Conservation (phyloP, 768 basidiomycete species). For the Termitomyces bulborhizus region DNA sequence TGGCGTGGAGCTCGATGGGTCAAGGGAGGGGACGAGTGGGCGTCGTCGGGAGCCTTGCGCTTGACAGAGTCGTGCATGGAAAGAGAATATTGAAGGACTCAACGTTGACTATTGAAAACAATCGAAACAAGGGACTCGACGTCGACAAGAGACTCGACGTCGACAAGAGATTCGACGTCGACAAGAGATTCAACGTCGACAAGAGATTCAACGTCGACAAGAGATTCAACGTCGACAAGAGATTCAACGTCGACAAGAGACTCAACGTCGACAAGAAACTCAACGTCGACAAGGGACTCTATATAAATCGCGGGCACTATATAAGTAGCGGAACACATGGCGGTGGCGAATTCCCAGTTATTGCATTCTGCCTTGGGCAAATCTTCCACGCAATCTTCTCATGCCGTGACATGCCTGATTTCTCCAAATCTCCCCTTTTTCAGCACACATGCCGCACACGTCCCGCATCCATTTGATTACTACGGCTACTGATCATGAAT, state of each 20-base stretch:
- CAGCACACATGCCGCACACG: conserved; percentile 15
- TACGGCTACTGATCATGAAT: conserved; percentile 9
- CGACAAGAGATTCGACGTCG: no score
- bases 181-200: no score
- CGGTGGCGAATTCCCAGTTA: conserved; percentile 16
- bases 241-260: no score
- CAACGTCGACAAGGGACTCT: not conserved
- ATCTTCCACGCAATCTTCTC: conserved; percentile 25
- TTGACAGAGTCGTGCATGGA: conserved; percentile 67
- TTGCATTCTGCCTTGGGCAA: conserved; percentile 10
- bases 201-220: no score
- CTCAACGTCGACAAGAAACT: not conserved
- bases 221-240: not conserved
- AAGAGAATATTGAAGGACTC: no score
- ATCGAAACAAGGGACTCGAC: not conserved
- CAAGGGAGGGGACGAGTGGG: conserved; percentile 9
- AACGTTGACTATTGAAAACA: no score
- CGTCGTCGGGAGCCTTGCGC: conserved; percentile 60
- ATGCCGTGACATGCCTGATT: conserved; percentile 30
- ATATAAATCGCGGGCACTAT: conserved; percentile 17
- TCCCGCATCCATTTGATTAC: conserved; percentile 9
- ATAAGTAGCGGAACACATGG: conserved; percentile 38
- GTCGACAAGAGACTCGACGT: not conserved
- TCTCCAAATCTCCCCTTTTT: conserved; percentile 15
- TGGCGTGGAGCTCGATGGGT: conserved; percentile 32